Evolutionary conservation across 176 grass and related monocot species (phyloP).

Genomic region (Leersia perrieri): DNA sequence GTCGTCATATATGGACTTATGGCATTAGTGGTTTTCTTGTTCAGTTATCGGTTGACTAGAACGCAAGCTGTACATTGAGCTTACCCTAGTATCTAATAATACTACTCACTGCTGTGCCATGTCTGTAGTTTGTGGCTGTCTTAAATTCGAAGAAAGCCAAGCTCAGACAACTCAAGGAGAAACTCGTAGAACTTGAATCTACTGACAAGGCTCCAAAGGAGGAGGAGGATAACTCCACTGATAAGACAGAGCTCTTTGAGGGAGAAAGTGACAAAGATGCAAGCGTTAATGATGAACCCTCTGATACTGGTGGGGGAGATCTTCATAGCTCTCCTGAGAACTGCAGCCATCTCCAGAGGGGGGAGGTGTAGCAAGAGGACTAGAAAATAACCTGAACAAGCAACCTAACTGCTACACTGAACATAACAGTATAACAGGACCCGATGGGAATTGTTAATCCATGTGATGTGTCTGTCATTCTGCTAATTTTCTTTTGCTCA

Average conservation of each 20-base stretch:
- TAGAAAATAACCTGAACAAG: background rate
- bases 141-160: slow-evolving; percentile 93
- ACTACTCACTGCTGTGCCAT: slow-evolving; percentile 10
- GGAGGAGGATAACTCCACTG: slow-evolving; percentile 57
- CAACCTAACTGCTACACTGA: slow-evolving; percentile 11
- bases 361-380: slow-evolving; percentile 35
- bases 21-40: background rate
- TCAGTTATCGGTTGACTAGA: background rate
- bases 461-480: background rate
- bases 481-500: background rate
- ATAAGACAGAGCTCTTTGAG: slow-evolving; percentile 53
- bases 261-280: slow-evolving; percentile 47
- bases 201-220: slow-evolving; percentile 48
- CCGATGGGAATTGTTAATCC: background rate
- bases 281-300: slow-evolving; percentile 49
- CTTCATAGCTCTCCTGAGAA: slow-evolving; percentile 43
- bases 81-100: background rate
- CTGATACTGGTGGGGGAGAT: slow-evolving; percentile 26
- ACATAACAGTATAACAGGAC: background rate
- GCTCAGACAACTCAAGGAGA: slow-evolving; percentile 69
- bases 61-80: background rate
- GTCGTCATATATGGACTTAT: background rate
- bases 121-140: slow-evolving; percentile 71
- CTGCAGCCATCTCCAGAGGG: slow-evolving; percentile 12
- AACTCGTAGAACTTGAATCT: slow-evolving; percentile 47